Percentiles rank a stretch among this genome's conserved stretches.
phyloP scores from a whole-genome alignment of 176 grass and related monocot genomes.

The Bonia amplexicaulis region DNA sequence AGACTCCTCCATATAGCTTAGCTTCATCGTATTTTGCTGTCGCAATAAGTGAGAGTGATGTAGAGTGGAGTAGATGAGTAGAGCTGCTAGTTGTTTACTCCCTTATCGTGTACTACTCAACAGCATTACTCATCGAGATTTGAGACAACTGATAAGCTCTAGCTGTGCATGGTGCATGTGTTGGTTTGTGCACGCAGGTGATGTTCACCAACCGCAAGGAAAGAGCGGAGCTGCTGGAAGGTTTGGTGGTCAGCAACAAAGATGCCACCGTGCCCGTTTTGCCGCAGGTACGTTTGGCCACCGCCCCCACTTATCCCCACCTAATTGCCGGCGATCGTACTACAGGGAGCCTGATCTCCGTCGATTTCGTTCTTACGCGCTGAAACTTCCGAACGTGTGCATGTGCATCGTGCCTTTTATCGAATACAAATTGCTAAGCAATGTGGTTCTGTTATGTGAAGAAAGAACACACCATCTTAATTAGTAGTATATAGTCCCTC shows the following conservation, averaged over 20 bases:
- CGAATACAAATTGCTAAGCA: background rate
- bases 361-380: background rate
- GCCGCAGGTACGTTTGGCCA: constrained; percentile 53
- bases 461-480: background rate
- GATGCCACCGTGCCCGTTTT: constrained; percentile 60
- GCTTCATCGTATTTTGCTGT: too few species aligned
- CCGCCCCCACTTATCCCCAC: background rate
- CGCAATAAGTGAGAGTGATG: too few species aligned
- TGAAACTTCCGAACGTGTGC: background rate
- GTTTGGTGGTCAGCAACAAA: constrained; percentile 79
- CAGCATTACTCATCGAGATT: too few species aligned
- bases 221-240: constrained; percentile 73
- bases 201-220: constrained; percentile 90
- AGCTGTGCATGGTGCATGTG: too few species aligned
- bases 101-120: too few species aligned
- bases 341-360: background rate
- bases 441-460: background rate
- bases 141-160: too few species aligned
- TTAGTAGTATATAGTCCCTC: too few species aligned
- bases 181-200: constrained; percentile 32
- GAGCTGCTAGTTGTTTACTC: too few species aligned
- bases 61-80: too few species aligned
- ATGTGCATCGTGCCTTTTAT: background rate
- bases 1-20: too few species aligned
- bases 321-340: background rate